A percentile compares a stretch with the other conserved stretches of the same genome.
Evolutionary conservation across 306 rosid species (phyloP).

Genomic region (Pyrus communis): DNA sequence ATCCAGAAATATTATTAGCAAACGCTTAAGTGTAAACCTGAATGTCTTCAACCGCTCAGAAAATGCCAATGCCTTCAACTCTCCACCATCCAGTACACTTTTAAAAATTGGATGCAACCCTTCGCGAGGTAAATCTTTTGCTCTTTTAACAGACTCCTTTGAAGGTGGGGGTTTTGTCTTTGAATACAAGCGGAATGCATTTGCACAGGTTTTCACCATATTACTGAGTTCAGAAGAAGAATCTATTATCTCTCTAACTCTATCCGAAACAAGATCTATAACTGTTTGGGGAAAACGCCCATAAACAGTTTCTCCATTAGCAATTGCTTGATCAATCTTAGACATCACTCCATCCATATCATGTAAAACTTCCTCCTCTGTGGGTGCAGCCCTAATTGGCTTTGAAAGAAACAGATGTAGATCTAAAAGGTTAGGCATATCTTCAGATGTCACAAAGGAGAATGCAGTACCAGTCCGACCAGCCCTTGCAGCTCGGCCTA

Average conservation of each 20-base stretch:
- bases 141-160: constrained; percentile 78
- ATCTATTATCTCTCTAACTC: constrained; percentile 75
- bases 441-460: constrained; percentile 85
- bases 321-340: constrained; percentile 61
- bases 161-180: constrained; percentile 85
- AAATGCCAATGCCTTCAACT: constrained; percentile 86
- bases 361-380: constrained; percentile 72
- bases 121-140: constrained; percentile 66
- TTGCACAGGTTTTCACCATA: constrained; percentile 55
- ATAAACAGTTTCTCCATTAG: constrained; percentile 72
- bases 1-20: not conserved
- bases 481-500: constrained; percentile 94
- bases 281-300: constrained; percentile 88
- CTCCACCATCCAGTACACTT: constrained; percentile 68
- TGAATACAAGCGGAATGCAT: constrained; percentile 74
- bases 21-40: constrained; percentile 39
- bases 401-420: constrained; percentile 89
- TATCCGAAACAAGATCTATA: constrained; percentile 80
- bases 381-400: constrained; percentile 74
- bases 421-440: constrained; percentile 78
- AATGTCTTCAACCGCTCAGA: constrained; percentile 88
- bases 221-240: constrained; percentile 56
- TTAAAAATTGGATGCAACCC: constrained; percentile 89
- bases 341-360: constrained; percentile 64
- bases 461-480: constrained; percentile 89